Base-by-base conservation (phyloP, 2,329 filamentous ascomycete genomes). In the Trichoderma koningii region DNA sequence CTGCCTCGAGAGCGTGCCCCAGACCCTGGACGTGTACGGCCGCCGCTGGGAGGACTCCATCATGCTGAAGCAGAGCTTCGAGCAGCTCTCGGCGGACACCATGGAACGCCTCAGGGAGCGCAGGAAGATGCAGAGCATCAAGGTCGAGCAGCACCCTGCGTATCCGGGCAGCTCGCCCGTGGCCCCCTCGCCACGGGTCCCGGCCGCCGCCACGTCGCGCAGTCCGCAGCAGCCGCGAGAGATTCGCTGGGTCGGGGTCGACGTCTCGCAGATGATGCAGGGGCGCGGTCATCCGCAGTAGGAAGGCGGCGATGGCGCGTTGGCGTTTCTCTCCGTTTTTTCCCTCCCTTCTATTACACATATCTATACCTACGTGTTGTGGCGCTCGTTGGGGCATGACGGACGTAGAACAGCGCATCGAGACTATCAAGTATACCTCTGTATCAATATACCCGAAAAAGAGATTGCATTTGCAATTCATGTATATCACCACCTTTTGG, bases 1-100 rank as follows among this genome's bases (percentile, higher is more conserved):
- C 30, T 86, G 85, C 63, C 74, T 89, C 1, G 81, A 83, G 61
- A 79, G 80, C 48, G 83, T 86, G 7, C 78, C 79, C 3, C 79
- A 83, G 66, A 85, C 83, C 1, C 74, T 89, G 19, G 79, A 76
- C 15, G 80, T 78, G n/a, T 88, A 84, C 65, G 85, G 85, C 41
- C 79, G 85, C 67, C 78, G 85, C 2, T 89, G 87, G 87, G 81
- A 82, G 3, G 81, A 87, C 66, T 83, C 85, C 2, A 76, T 80
- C 41, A 79, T 81, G 66, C 77, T 88, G n/a, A 78, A 81, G 66
- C 75, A 79, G 45, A 82, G 77, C 45, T 88, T 88, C 69, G 82
- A 86, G 67, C 72, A 73, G 55, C 79, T 80, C 14, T 86, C 81
- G 4, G 76, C 73, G 34, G 77, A 81, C 52, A 76, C 82, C 5